Evolutionary conservation across 2,329 filamentous ascomycete species (phyloP).

Genomic region (Raffaelea ambrosiae): DNA sequence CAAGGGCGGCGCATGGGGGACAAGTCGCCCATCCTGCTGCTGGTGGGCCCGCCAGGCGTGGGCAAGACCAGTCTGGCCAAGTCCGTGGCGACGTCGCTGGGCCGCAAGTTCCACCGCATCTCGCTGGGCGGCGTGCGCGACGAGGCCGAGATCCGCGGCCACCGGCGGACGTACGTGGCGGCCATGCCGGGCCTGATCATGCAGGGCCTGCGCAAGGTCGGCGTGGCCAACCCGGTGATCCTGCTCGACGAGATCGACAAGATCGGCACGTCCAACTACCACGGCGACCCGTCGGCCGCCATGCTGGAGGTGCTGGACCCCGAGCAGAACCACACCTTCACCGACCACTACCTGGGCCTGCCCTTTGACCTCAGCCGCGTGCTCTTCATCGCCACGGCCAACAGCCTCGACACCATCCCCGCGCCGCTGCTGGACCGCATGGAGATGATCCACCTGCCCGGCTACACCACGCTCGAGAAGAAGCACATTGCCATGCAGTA

Average conservation of each 20-base stretch:
- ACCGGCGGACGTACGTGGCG: conserved; percentile 91
- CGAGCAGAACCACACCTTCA: conserved; percentile 92
- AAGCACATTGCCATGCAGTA: conserved; percentile 88
- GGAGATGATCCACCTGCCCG: conserved; percentile 89
- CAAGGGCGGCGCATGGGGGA: conserved; percentile 80
- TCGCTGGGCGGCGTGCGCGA: conserved; percentile 92
- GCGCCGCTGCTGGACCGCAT: conserved; percentile 91
- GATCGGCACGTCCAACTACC: conserved; percentile 80
- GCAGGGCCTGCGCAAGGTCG: conserved; percentile 88
- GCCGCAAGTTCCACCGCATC: conserved; percentile 93
- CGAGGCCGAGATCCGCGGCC: conserved; percentile 92
- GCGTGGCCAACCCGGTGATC: conserved; percentile 91
- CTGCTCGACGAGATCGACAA: conserved; percentile 98
- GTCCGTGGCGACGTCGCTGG: conserved; percentile 84
- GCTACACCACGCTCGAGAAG: conserved; percentile 96
- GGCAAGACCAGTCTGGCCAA: conserved; percentile 94
- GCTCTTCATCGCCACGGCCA: conserved; percentile 94
- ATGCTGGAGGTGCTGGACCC: conserved; percentile 98
- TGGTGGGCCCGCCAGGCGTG: conserved; percentile 87
- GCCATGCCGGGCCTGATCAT: conserved; percentile 98
- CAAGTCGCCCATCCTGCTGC: conserved; percentile 89
- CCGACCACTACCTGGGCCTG: conserved; percentile 92
- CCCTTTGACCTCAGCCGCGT: conserved; percentile 95
- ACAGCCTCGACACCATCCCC: conserved; percentile 89
- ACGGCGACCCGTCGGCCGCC: conserved; percentile 90